Evolutionary conservation across 2,329 filamentous ascomycete genomes (phyloP), one percentile per base, ranked within the genome.

Genomic region (Tolypocladium endophyticum): DNA sequence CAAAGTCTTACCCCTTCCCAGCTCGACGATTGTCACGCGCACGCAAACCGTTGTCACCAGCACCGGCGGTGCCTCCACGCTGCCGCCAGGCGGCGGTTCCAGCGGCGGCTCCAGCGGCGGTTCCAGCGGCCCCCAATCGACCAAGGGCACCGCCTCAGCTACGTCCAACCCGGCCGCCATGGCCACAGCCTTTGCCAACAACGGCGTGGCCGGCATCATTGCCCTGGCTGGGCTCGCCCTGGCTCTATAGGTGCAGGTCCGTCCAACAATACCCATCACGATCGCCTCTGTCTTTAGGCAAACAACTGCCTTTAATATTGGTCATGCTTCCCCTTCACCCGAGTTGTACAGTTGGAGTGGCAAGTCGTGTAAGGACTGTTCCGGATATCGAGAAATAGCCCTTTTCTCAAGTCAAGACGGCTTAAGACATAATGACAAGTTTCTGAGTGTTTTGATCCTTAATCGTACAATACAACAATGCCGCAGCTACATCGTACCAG

Each of bases 101-200:
- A 12, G 41, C 28, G 39, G 4, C 59, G 18, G 52, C 35, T n/a
- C n/a, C n/a, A n/a, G 43, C 23, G 43, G 43, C 23, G 11, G 8
- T 11, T 30, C 60, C 23, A 33, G 23, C 41, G 14, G 39, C 38
- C 5, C 52, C 28, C 9, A 25, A n/a, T 11, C 55, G 18, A 25
- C 33, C 16, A 20, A 41, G 5, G 20, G 25, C 18, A 18, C 58
- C 23, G 3, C 55, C 25, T 43, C 60, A 0, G n/a, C 45, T 28
- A 62, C 62, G 4, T 62, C 65, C 1, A 68, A 68, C 39, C 64
- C 66, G 5, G 66, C 64, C 36, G 62, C 61, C n/a, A 61, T 61
- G 38, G 61, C 65, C 20, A 65, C 67, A 3, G 64, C 63, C 9
- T 63, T 65, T 43, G 61, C 59, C 35, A 61, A 59, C n/a, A 58